phyloP scores from a whole-genome alignment of 2,329 filamentous ascomycete genomes.

The Cordyceps militaris region DNA sequence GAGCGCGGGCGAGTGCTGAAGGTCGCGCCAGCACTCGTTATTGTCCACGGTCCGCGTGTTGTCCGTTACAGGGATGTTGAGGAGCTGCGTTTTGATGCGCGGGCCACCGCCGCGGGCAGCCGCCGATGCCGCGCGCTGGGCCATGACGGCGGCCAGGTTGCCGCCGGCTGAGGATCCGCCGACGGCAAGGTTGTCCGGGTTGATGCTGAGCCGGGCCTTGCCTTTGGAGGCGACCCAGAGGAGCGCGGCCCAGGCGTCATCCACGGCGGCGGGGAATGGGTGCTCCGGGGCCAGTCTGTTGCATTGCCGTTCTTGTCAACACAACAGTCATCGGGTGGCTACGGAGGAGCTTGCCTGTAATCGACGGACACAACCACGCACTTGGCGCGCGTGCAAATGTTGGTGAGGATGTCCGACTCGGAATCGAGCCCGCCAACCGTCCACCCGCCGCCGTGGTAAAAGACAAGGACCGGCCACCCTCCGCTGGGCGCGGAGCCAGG shows the following conservation, averaged over 20 bases:
- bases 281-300: constrained; percentile 39
- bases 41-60: constrained; percentile 39
- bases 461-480: constrained; percentile 43
- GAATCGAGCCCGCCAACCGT: constrained; percentile 43
- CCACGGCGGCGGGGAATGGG: constrained; percentile 43
- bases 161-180: constrained; percentile 33
- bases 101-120: constrained; percentile 10
- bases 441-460: constrained; percentile 45
- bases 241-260: constrained; percentile 45
- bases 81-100: constrained; percentile 36
- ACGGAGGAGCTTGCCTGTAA: neutral
- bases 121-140: neutral
- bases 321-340: neutral
- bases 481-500: constrained; percentile 26
- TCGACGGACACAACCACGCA: constrained; percentile 13
- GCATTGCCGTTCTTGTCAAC: neutral
- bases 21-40: constrained; percentile 42
- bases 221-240: constrained; percentile 31
- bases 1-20: constrained; percentile 44
- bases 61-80: constrained; percentile 51
- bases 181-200: constrained; percentile 37
- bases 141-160: constrained; percentile 12
- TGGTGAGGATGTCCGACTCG: constrained; percentile 41
- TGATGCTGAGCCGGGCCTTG: constrained; percentile 19
- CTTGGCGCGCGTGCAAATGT: constrained; percentile 29